Percentiles rank a stretch among this genome's conserved stretches.
These are phyloP conservation scores for Lentinula detonsa DNA, from an alignment of 768 basidiomycete genomes.

Conservation along the genomic window DNA sequence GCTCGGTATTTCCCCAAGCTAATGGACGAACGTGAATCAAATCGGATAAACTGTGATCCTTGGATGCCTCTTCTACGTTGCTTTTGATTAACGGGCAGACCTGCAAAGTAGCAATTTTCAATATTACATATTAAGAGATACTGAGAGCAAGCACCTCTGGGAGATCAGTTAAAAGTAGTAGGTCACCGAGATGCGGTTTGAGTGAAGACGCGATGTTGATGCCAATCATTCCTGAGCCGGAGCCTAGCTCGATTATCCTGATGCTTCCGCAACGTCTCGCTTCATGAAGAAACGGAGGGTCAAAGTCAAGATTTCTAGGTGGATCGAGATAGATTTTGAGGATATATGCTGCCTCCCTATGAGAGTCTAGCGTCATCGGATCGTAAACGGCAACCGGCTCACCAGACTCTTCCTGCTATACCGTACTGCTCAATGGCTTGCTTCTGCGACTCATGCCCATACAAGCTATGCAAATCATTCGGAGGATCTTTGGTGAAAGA, in stretches of 20 bases:
- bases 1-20: conserved; percentile 58
- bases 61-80: conserved; percentile 22
- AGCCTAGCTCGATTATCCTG: conserved; percentile 69
- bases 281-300: conserved; percentile 42
- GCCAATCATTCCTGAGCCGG: conserved; percentile 66
- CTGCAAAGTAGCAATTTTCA: conserved; percentile 16
- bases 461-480: not conserved
- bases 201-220: conserved; percentile 28
- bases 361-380: conserved; percentile 9
- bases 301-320: conserved; percentile 34
- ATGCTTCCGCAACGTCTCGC: conserved; percentile 1
- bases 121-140: not conserved
- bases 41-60: conserved; percentile 6
- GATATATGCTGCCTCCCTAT: conserved; percentile 71
- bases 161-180: conserved; percentile 66
- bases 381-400: conserved; percentile 21
- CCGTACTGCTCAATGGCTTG: conserved; percentile 66
- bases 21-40: conserved; percentile 49
- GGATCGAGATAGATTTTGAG: conserved; percentile 49
- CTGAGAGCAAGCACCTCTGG: conserved; percentile 48
- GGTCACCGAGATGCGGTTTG: conserved; percentile 32
- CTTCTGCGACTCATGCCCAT: conserved; percentile 30
- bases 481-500: conserved; percentile 17
- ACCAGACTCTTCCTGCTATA: conserved; percentile 86
- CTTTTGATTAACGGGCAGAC: conserved; percentile 40